Conservation (phyloP, 2,329 filamentous ascomycete genomes). For the Colletotrichum cereale region DNA sequence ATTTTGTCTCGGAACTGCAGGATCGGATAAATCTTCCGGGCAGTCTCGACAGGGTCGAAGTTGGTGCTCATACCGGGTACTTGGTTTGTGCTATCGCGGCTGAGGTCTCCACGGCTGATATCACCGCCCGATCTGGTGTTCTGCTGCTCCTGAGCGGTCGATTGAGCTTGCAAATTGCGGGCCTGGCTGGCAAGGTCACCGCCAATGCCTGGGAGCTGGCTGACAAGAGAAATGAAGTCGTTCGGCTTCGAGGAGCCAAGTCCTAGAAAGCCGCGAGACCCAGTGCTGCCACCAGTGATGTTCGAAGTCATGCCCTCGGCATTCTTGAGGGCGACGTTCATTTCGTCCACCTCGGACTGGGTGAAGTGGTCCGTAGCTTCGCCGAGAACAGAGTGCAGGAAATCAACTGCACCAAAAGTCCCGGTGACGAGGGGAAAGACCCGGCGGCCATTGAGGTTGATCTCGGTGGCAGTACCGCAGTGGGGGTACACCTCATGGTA, state of each 20-base stretch:
- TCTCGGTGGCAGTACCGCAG: constrained; percentile 75
- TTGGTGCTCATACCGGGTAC: constrained; percentile 80
- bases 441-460: constrained; percentile 74
- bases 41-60: constrained; percentile 83
- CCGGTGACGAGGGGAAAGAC: constrained; percentile 82
- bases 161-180: constrained; percentile 69
- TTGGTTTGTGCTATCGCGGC: constrained; percentile 64
- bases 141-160: constrained; percentile 71
- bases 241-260: constrained; percentile 50
- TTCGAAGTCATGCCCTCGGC: constrained; percentile 65
- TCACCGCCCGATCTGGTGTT: constrained; percentile 49
- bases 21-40: constrained; percentile 91
- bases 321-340: constrained; percentile 79
- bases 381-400: constrained; percentile 81
- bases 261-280: constrained; percentile 58
- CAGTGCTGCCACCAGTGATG: constrained; percentile 46
- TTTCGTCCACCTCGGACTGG: constrained; percentile 85
- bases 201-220: constrained; percentile 79
- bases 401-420: constrained; percentile 85
- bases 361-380: constrained; percentile 86
- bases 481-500: constrained; percentile 79
- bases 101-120: constrained; percentile 50
- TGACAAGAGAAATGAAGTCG: constrained; percentile 79
- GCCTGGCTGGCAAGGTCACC: constrained; percentile 76
- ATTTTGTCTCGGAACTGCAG: constrained; percentile 94